phyloP scores from a whole-genome alignment of 2,329 filamentous ascomycete species.

The Epichloe typhina region DNA sequence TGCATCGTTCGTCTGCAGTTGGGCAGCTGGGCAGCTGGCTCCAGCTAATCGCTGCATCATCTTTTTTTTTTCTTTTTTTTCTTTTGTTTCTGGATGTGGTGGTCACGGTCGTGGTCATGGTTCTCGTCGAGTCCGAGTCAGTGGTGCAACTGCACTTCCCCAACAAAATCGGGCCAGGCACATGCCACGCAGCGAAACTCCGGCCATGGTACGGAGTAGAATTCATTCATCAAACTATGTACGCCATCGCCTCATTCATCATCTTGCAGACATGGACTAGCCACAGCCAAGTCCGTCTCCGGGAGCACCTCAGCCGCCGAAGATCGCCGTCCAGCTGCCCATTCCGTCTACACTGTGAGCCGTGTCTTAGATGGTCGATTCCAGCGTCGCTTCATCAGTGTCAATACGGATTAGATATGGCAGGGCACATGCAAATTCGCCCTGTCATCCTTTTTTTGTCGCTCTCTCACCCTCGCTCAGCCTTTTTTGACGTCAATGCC shows the following conservation, averaged over 20 bases:
- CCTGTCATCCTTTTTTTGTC: no score
- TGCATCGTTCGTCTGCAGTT: neutral
- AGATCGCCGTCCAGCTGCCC: neutral
- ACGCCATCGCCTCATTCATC: no score
- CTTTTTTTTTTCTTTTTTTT: neutral
- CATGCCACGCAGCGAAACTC: neutral
- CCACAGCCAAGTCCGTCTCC: neutral
- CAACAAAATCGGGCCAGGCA: neutral
- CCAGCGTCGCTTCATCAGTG: neutral
- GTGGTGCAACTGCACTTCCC: neutral
- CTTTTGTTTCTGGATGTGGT: neutral
- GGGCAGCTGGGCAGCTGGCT: neutral
- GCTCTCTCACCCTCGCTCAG: no score
- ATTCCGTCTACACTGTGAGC: neutral
- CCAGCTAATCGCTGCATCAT: neutral
- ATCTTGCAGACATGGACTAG: no score
- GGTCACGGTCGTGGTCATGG: no score
- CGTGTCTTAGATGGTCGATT: neutral
- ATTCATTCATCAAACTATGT: no score
- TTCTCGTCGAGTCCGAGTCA: no score
- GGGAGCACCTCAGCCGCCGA: neutral
- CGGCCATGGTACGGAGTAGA: neutral
- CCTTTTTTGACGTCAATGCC: no score
- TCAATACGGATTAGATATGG: neutral
- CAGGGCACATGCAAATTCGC: no score